These are phyloP conservation scores for Limnanthes douglasii DNA, from an alignment of 345 rosid genomes.

Conservation along the genomic window DNA sequence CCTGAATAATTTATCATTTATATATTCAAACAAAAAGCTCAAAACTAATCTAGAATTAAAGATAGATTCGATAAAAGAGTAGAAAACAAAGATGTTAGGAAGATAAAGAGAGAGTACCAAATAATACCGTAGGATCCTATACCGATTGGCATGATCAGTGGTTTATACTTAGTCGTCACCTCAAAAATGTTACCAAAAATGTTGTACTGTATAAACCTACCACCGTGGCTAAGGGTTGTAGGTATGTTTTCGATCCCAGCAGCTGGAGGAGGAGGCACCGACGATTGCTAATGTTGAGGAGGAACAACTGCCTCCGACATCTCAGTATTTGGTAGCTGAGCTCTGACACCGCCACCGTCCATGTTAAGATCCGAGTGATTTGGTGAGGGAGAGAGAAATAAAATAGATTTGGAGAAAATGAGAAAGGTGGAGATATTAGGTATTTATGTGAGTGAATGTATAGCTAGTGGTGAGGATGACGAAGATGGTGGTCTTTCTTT, in stretches of 20 bases:
- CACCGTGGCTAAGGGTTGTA: slow-evolving; percentile 53
- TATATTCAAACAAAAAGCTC: not conserved
- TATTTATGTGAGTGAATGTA: too few species aligned
- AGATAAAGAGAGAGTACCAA: slow-evolving; percentile 28
- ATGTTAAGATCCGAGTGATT: not conserved
- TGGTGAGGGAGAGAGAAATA: too few species aligned
- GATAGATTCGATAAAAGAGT: not conserved
- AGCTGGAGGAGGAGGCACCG: slow-evolving; percentile 9
- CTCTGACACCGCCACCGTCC: slow-evolving; percentile 27
- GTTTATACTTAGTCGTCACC: slow-evolving; percentile 70
- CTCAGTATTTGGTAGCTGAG: slow-evolving; percentile 34
- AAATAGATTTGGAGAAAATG: too few species aligned
- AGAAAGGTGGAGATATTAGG: too few species aligned
- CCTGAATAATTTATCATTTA: not conserved
- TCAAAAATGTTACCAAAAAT: slow-evolving; percentile 57
- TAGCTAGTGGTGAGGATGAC: too few species aligned
- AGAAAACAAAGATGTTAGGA: not conserved
- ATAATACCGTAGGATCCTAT: slow-evolving; percentile 79
- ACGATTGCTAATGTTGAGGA: slow-evolving; percentile 11
- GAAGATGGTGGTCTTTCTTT: too few species aligned
- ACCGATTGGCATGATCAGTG: slow-evolving; percentile 71
- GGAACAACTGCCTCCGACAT: slow-evolving; percentile 35
- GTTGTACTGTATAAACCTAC: slow-evolving; percentile 55
- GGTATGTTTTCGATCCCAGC: slow-evolving; percentile 25
- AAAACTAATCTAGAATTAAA: not conserved